phyloP scores from a whole-genome alignment of 2,329 filamentous ascomycete genomes.

The Fusarium verrucosum region DNA sequence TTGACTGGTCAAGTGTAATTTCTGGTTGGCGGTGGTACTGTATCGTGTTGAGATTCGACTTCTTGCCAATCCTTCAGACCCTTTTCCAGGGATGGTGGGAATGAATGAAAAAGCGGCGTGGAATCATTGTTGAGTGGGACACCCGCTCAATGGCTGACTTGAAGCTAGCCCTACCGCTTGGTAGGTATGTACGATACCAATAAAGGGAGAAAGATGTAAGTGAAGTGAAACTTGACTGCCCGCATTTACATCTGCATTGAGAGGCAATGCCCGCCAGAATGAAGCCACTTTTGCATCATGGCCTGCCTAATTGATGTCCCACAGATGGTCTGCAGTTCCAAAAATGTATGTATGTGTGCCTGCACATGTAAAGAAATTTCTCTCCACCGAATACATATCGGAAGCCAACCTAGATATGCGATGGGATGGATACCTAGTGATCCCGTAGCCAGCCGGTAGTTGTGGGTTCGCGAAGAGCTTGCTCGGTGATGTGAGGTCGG shows the following conservation, averaged over 20 bases:
- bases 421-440: slow-evolving; percentile 11
- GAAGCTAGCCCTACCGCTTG: slow-evolving; percentile 21
- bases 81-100: slow-evolving; percentile 19
- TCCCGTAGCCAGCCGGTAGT: slow-evolving; percentile 37
- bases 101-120: slow-evolving; percentile 26
- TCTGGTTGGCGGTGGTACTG: slow-evolving; percentile 10
- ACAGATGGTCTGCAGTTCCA: slow-evolving; percentile 32
- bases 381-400: slow-evolving; percentile 37
- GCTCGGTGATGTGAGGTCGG: slow-evolving; percentile 26
- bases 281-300: slow-evolving; percentile 32
- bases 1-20: neutral
- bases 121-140: slow-evolving; percentile 34
- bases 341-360: neutral
- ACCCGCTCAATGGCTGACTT: slow-evolving; percentile 11
- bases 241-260: slow-evolving; percentile 15
- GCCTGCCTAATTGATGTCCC: slow-evolving; percentile 28
- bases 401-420: slow-evolving; percentile 25
- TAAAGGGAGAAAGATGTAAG: neutral
- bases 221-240: slow-evolving; percentile 20
- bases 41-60: slow-evolving; percentile 28
- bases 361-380: slow-evolving; percentile 10
- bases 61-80: slow-evolving; percentile 13
- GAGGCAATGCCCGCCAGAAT: slow-evolving; percentile 8
- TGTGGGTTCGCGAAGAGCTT: slow-evolving; percentile 19
- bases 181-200: slow-evolving; percentile 7